A percentile compares a stretch with the other conserved stretches of the same genome.
Conservation (phyloP, 2,329 filamentous ascomycete species). For the Myriosclerotinia curreyana region DNA sequence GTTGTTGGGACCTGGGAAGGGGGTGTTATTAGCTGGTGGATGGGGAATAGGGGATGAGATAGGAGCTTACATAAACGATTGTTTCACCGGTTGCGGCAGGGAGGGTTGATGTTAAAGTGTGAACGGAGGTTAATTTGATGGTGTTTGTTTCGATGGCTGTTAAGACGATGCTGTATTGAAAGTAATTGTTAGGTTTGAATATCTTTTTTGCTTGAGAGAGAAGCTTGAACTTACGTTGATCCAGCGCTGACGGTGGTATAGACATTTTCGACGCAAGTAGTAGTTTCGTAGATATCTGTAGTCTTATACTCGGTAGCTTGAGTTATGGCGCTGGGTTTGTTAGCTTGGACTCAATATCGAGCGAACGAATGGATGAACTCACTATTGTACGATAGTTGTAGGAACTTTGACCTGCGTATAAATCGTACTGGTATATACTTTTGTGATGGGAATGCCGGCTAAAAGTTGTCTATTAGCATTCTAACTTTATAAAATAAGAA, state of each 20-base stretch:
- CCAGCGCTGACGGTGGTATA: slow-evolving; percentile 38
- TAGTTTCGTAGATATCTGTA: slow-evolving; percentile 41
- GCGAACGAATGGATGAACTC: slow-evolving; percentile 26
- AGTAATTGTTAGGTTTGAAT: background rate
- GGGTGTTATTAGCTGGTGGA: slow-evolving; percentile 26
- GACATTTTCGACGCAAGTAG: slow-evolving; percentile 37
- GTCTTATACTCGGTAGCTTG: slow-evolving; percentile 9
- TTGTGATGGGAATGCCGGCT: slow-evolving; percentile 43
- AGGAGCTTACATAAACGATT: slow-evolving; percentile 25
- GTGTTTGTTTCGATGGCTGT: slow-evolving; percentile 46
- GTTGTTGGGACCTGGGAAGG: slow-evolving; percentile 22
- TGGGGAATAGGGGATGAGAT: too few relatives aligned
- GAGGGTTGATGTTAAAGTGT: slow-evolving; percentile 31
- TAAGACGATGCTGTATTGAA: slow-evolving; percentile 34
- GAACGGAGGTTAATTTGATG: slow-evolving; percentile 42
- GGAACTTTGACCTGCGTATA: slow-evolving; percentile 31
- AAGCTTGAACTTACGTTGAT: slow-evolving; percentile 34
- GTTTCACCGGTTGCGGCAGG: slow-evolving; percentile 32
- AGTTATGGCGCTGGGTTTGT: slow-evolving; percentile 10
- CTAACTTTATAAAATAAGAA: background rate
- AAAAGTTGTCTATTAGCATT: slow-evolving; percentile 47
- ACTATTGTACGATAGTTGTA: slow-evolving; percentile 38
- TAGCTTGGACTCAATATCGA: background rate
- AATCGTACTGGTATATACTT: slow-evolving; percentile 34
- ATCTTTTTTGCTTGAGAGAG: background rate